phyloP scores from a whole-genome alignment of 1,284 basidiomycete genomes.

The Trametes hirsuta region DNA sequence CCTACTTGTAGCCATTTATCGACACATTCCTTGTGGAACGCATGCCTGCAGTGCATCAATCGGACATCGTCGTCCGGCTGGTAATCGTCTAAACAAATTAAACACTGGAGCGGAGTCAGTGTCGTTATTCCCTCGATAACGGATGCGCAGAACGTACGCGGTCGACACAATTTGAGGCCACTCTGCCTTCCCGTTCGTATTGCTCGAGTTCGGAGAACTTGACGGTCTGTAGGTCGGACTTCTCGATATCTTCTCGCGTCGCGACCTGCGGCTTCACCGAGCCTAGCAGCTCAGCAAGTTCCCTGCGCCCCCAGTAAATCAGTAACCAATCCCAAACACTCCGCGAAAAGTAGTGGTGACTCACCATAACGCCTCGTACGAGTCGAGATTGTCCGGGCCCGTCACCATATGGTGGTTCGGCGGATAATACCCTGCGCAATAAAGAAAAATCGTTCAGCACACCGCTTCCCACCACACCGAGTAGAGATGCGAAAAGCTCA shows the following conservation, averaged over 20 bases:
- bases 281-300: constrained; percentile 77
- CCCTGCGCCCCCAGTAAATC: constrained; percentile 42
- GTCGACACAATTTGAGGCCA: constrained; percentile 79
- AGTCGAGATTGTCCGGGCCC: constrained; percentile 74
- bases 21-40: constrained; percentile 85
- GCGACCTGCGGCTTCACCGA: constrained; percentile 81
- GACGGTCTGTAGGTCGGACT: constrained; percentile 76
- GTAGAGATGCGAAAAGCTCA: constrained; percentile 31
- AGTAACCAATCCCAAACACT: neutral
- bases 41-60: constrained; percentile 80
- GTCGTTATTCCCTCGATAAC: constrained; percentile 5
- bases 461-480: neutral
- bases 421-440: constrained; percentile 75
- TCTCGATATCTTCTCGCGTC: constrained; percentile 80
- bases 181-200: constrained; percentile 60
- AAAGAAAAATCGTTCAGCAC: neutral
- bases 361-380: constrained; percentile 76
- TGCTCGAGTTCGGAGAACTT: constrained; percentile 54
- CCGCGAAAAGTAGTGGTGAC: constrained; percentile 35
- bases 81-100: constrained; percentile 88
- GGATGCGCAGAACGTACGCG: constrained; percentile 50
- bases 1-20: constrained; percentile 87
- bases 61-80: constrained; percentile 74
- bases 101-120: constrained; percentile 48
- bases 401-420: constrained; percentile 84